Evolutionary conservation across 495 filamentous ascomycete species (phyloP), one percentile per base, ranked within the genome.

Genomic region (Daldinia childiae): DNA sequence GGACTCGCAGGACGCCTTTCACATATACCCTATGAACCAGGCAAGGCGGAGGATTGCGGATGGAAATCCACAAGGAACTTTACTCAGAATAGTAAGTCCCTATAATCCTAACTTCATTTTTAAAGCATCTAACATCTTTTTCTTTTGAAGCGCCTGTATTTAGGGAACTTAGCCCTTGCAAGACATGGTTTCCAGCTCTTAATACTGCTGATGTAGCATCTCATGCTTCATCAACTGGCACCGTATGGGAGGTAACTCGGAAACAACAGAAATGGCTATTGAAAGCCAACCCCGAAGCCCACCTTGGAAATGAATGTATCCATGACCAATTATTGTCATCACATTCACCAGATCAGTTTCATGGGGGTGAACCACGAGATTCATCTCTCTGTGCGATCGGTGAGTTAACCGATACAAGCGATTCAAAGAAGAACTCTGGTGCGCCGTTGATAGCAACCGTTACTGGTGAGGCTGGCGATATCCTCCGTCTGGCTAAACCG

Each of bases 401-500:
- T 11, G 79, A 85, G 38, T 69, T 83, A 19, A 68, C 74, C 30
- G 77, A 84, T 57, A 58, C 68, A 7, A 77, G 76, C 59, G 21
- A 74, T 9, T 45, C 55, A 3, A 43, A 41, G 21, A 68, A 27
- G 50, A 41, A 58, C 19, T 74, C 54, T 19, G 75, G 74, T 6
- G 72, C 72, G 17, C 68, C 70, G 0, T 78, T 88, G 15, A 71
- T 86, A 27, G 89, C 85, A 3, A 76, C 82, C 52, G 78, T 84
- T 0, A 74, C 78, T 24, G 89, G 89, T 6, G 79, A 82, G 64
- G 81, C 78, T 15, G 85, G 85, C 15, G 82, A 88, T 45, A 74
- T 86, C 3, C 79, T 91, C 15, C 82, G 81, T 38, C 56, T 91
- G 9, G 69, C 82, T 32, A 81, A 77, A 56, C 77, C 86, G 12